A percentile compares a stretch with the other conserved stretches of the same genome.
phyloP scores from a whole-genome alignment of 306 rosid species.

The Begonia masoniana region DNA sequence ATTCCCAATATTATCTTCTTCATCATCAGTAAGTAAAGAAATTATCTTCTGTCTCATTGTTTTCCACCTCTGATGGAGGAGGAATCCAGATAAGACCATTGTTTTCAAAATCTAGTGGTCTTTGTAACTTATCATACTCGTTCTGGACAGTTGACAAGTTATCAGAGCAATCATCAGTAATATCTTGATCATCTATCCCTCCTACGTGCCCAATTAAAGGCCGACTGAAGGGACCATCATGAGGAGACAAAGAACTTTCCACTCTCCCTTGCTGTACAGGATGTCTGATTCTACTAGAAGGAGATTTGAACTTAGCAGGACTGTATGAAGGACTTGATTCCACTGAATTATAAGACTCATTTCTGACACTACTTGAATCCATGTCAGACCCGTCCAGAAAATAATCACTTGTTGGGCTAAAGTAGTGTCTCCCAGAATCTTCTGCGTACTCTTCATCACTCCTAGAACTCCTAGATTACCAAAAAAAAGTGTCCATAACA shows the following conservation, averaged over 20 bases:
- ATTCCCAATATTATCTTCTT: conserved; percentile 88
- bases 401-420: conserved; percentile 64
- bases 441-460: conserved; percentile 64
- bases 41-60: conserved; percentile 50
- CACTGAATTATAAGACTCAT: conserved; percentile 38
- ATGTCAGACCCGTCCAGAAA: conserved; percentile 47
- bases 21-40: conserved; percentile 71
- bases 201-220: conserved; percentile 53
- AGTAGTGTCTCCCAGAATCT: conserved; percentile 53
- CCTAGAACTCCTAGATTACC: conserved; percentile 66
- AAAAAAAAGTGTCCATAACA: too few relatives aligned
- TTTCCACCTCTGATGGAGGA: conserved; percentile 71
- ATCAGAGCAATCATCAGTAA: conserved; percentile 50
- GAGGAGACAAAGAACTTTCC: conserved; percentile 26
- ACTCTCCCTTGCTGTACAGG: conserved; percentile 51
- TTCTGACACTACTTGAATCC: conserved; percentile 71
- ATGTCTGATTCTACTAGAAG: conserved; percentile 40
- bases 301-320: conserved; percentile 62
- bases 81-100: conserved; percentile 79
- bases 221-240: conserved; percentile 31
- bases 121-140: conserved; percentile 34
- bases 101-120: conserved; percentile 85
- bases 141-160: conserved; percentile 38
- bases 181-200: conserved; percentile 44
- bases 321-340: conserved; percentile 69